Base-by-base conservation (phyloP, 1,284 basidiomycete species). In the Austroboletus novae-zelandiae region DNA sequence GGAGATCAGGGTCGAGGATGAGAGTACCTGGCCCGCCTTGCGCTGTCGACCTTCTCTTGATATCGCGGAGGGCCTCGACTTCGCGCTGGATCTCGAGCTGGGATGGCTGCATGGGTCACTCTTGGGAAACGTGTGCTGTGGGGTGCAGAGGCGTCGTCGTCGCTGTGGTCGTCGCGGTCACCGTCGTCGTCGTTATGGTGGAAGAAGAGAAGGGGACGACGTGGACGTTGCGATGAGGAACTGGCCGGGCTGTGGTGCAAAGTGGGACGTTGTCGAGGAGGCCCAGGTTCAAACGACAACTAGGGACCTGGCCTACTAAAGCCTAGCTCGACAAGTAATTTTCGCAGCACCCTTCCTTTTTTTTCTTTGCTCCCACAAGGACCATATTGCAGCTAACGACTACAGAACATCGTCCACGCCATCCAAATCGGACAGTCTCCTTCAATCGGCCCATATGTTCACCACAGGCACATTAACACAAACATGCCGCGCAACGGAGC, bases 1-100 rank as follows among this genome's bases (percentile, higher is more conserved):
- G 92, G 42, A 94, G 80, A 79, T 94, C 91, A 57, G 91, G 91
- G 71, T 94, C 92, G 48, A 94, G 78, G 52, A 87, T 77, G 60
- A 91, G 81, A 25, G 86, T 83, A 30, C 89, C 90, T 50, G 89
- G 90, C 15, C 84, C 84, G 30, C 78, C 74, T 46, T 80, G 77
- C 0, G 84, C 81, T 15, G 83, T 82, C 5, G 91, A 94, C 61
- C 91, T 84, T 50, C 92, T 79, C 53, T 80, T 79, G 58, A 94
- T 83, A 71, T 92, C 89, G 57, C 89, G 80, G 47, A 94, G 76
- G 34, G 89, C 88, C 68, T 91, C 88, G 40, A 91, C 84, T 75
- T 94, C 91, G 58, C 90, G 81, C 70, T 89, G 86, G 62, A 93
- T 91, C 73, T 93, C 90, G 65, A 85, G 82, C 61, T 89, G 80